phyloP scores from a whole-genome alignment of 1,139 yeast genomes.

The Hanseniaspora sp. region DNA sequence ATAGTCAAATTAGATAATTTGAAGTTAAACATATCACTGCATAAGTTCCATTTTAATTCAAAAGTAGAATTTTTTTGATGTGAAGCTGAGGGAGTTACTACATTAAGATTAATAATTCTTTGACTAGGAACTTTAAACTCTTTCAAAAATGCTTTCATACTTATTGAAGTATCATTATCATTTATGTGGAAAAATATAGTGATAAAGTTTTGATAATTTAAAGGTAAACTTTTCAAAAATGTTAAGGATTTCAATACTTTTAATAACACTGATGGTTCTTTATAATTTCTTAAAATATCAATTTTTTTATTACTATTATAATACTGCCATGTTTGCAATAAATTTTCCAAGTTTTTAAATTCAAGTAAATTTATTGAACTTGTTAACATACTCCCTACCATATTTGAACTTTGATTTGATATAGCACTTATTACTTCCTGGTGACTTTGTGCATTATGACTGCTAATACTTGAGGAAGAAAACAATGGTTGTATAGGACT shows the following conservation, averaged over 20 bases:
- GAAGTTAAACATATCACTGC: slow-evolving; percentile 6
- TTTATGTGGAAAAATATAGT: slow-evolving; percentile 57
- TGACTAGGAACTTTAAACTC: slow-evolving; percentile 3
- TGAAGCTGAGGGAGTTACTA: neutral
- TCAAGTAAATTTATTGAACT: slow-evolving; percentile 7
- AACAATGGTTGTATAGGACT: neutral
- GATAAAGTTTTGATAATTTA: slow-evolving; percentile 56
- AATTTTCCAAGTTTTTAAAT: slow-evolving; percentile 13
- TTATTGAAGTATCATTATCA: slow-evolving; percentile 25
- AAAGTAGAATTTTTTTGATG: neutral
- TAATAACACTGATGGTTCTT: slow-evolving; percentile 2
- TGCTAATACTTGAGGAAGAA: neutral
- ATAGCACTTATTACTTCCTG: slow-evolving; percentile 1
- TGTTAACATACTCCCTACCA: neutral
- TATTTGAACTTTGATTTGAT: slow-evolving; percentile 4
- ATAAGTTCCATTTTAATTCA: slow-evolving; percentile 5
- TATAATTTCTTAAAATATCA: neutral
- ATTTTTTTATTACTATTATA: slow-evolving; percentile 19
- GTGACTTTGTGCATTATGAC: neutral
- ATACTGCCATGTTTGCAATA: slow-evolving; percentile 22
- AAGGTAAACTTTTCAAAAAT: slow-evolving; percentile 33
- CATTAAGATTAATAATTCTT: slow-evolving; percentile 2
- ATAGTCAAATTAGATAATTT: slow-evolving; percentile 4
- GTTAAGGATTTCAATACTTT: slow-evolving; percentile 15
- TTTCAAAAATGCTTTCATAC: neutral